Percentiles rank a stretch among this genome's conserved stretches.
Conservation (phyloP, 306 rosid species). For the Cucumis hystrix region DNA sequence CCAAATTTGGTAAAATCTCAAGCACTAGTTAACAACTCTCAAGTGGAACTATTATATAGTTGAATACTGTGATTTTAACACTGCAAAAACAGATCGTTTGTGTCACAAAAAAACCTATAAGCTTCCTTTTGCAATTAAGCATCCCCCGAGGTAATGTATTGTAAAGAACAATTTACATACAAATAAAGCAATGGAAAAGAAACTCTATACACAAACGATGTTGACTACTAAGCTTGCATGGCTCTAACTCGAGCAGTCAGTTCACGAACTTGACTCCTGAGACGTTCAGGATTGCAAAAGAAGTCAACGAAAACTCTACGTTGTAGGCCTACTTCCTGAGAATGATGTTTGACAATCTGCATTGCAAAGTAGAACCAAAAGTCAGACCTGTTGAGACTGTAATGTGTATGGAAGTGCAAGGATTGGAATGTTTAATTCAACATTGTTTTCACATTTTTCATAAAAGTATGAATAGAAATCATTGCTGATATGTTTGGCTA, state of each 20-base stretch:
- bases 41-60: not conserved
- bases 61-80: not conserved
- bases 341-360: slow-evolving; percentile 91
- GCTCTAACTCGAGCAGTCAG: slow-evolving; percentile 76
- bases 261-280: slow-evolving; percentile 79
- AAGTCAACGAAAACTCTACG: slow-evolving; percentile 83
- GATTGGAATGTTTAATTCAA: not conserved
- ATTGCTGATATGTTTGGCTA: not conserved
- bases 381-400: not conserved
- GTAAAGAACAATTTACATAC: not conserved
- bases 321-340: slow-evolving; percentile 78
- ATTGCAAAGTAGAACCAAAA: not conserved
- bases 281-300: slow-evolving; percentile 86
- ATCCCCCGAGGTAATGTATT: not conserved
- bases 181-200: not conserved
- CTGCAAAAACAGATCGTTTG: not conserved
- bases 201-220: not conserved
- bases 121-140: not conserved
- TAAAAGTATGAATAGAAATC: not conserved
- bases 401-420: not conserved
- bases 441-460: not conserved
- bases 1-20: too few species aligned
- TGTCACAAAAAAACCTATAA: not conserved
- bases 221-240: slow-evolving; percentile 49
- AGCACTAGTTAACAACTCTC: too few species aligned